A percentile compares a stretch with the other conserved stretches of the same genome.
phyloP scores from a whole-genome alignment of 768 basidiomycete genomes.

The Glaciozyma martinii region DNA sequence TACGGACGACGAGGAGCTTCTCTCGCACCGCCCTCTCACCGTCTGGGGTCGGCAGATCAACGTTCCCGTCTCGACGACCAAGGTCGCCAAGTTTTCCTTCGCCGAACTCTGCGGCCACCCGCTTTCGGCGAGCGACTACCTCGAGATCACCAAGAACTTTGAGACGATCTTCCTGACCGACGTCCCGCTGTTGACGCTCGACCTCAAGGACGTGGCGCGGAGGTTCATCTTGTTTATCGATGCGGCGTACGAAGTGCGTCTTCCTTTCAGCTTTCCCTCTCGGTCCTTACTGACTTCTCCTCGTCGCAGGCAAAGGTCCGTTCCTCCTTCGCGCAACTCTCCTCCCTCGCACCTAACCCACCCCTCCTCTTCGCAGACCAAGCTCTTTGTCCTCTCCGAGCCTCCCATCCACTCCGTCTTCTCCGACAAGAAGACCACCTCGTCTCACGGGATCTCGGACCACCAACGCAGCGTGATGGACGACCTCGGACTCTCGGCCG shows the following conservation, averaged over 20 bases:
- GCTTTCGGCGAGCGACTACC: slow-evolving; percentile 86
- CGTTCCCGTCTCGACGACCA: slow-evolving; percentile 47
- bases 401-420: slow-evolving; percentile 86
- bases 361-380: slow-evolving; percentile 51
- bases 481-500: slow-evolving; percentile 74
- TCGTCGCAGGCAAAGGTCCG: slow-evolving; percentile 6
- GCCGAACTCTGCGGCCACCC: slow-evolving; percentile 77
- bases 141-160: slow-evolving; percentile 84
- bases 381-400: slow-evolving; percentile 83
- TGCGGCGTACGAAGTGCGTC: slow-evolving; percentile 46
- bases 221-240: slow-evolving; percentile 98
- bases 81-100: slow-evolving; percentile 77
- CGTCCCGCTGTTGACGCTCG: slow-evolving; percentile 78
- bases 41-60: slow-evolving; percentile 84
- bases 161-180: slow-evolving; percentile 77
- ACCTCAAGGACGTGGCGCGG: slow-evolving; percentile 76
- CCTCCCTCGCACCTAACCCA: no score
- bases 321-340: not conserved
- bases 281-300: not conserved
- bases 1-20: slow-evolving; percentile 52
- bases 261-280: not conserved
- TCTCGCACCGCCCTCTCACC: slow-evolving; percentile 55
- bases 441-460: slow-evolving; percentile 43
- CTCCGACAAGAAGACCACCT: slow-evolving; percentile 52
- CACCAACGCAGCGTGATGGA: slow-evolving; percentile 93